Evolutionary conservation across 2,329 filamentous ascomycete genomes (phyloP).

Genomic region (Fusarium foetens): DNA sequence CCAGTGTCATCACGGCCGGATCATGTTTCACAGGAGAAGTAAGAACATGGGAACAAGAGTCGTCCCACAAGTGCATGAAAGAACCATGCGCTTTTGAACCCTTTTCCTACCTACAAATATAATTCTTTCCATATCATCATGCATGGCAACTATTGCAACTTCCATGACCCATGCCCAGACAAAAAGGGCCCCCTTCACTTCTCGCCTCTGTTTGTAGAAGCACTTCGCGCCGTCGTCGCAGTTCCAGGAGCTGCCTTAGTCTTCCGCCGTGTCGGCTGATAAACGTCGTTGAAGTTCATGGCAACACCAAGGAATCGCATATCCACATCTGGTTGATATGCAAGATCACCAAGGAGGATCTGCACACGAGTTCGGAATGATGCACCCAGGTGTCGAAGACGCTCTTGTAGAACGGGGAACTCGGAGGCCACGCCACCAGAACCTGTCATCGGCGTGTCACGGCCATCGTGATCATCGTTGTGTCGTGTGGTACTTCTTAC

Average conservation of each 20-base stretch:
- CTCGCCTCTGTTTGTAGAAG: slow-evolving; percentile 39
- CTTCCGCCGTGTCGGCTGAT: slow-evolving; percentile 78
- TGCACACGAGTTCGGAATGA: slow-evolving; percentile 84
- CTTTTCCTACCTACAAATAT: slow-evolving; percentile 5
- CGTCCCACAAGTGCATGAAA: background rate
- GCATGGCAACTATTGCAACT: background rate
- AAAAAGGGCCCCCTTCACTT: slow-evolving; percentile 27
- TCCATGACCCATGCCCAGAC: slow-evolving; percentile 11
- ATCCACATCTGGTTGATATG: slow-evolving; percentile 93
- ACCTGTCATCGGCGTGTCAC: slow-evolving; percentile 41
- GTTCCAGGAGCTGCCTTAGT: slow-evolving; percentile 52
- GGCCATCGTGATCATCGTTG: slow-evolving; percentile 40
- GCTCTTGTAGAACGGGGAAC: slow-evolving; percentile 78
- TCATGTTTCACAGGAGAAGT: background rate
- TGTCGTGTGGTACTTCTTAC: slow-evolving; percentile 73
- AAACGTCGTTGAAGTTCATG: slow-evolving; percentile 99
- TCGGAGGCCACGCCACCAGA: slow-evolving; percentile 69
- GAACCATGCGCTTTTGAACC: slow-evolving; percentile 1
- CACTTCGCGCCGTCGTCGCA: slow-evolving; percentile 35
- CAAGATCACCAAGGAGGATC: slow-evolving; percentile 85
- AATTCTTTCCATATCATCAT: slow-evolving; percentile 5
- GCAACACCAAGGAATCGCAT: slow-evolving; percentile 95
- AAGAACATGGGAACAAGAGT: background rate
- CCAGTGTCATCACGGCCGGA: background rate
- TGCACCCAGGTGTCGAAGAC: slow-evolving; percentile 75